phyloP scores from a whole-genome alignment of 225 moss, liverwort and hornwort genomes.

The Anthoceros angustus region DNA sequence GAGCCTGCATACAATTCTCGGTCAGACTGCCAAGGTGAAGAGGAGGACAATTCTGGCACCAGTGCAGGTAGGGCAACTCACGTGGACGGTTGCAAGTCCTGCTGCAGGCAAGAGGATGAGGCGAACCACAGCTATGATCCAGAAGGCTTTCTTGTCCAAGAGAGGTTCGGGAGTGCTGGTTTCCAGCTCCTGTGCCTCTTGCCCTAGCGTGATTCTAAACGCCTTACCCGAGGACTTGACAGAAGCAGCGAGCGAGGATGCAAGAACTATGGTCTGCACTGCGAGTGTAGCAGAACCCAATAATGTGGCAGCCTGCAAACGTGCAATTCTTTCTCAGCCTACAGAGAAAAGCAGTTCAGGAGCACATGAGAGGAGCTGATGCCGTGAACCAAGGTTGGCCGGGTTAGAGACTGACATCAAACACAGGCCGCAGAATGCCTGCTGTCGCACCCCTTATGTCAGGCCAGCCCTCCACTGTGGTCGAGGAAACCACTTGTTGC shows the following conservation, averaged over 20 bases:
- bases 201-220: slow-evolving; percentile 8
- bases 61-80: no score
- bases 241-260: slow-evolving; percentile 64
- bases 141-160: slow-evolving; percentile 65
- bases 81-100: slow-evolving; percentile 33
- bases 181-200: slow-evolving; percentile 12
- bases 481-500: slow-evolving; percentile 21
- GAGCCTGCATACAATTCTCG: slow-evolving; percentile 25
- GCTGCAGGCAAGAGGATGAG: slow-evolving; percentile 48
- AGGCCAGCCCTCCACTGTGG: slow-evolving; percentile 19
- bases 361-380: slow-evolving; percentile 13
- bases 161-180: slow-evolving; percentile 24
- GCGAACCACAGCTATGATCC: slow-evolving; percentile 67
- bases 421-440: slow-evolving; percentile 54
- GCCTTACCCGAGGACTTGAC: slow-evolving; percentile 13
- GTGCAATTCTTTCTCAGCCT: no score
- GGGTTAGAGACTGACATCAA: slow-evolving; percentile 39
- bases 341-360: slow-evolving; percentile 9
- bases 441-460: slow-evolving; percentile 36
- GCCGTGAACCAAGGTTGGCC: slow-evolving; percentile 8
- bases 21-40: slow-evolving; percentile 2
- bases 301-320: slow-evolving; percentile 51
- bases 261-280: slow-evolving; percentile 80
- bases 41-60: no score
- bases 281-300: slow-evolving; percentile 78